Evolutionary conservation across 1,284 basidiomycete species (phyloP).

Genomic region (Tilletia indica): DNA sequence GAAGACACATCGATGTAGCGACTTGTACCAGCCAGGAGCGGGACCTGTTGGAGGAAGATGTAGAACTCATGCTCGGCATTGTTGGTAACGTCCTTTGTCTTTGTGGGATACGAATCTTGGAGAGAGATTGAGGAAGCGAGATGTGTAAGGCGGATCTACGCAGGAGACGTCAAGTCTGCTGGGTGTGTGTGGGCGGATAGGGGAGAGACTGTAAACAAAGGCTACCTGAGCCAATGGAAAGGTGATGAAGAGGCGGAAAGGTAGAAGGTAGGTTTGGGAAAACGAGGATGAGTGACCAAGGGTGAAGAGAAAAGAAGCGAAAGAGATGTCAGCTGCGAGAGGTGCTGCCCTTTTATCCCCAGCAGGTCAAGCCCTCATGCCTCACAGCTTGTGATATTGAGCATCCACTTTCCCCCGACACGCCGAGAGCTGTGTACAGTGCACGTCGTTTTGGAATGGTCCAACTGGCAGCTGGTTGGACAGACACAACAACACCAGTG

Average conservation of each 20-base stretch:
- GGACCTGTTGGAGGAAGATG: no score
- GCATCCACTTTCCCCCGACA: background rate
- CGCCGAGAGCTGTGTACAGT: background rate
- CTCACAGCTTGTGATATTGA: background rate
- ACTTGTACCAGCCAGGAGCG: background rate
- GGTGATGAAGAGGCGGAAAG: background rate
- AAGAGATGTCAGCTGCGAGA: background rate
- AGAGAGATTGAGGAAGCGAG: background rate
- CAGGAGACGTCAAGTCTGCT: background rate
- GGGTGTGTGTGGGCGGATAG: background rate
- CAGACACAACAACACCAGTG: background rate
- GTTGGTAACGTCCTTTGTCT: background rate
- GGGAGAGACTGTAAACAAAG: background rate
- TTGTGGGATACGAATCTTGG: no score
- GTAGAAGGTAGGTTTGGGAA: background rate
- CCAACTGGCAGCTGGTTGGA: constrained; percentile 3
- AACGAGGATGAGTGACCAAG: constrained; percentile 1
- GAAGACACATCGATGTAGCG: background rate
- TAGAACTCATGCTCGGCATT: constrained; percentile 8
- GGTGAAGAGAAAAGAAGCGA: constrained; percentile 6
- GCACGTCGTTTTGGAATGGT: background rate
- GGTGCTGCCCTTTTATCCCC: no score
- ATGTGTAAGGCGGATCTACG: background rate
- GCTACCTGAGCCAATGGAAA: constrained; percentile 4
- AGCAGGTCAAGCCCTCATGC: background rate